phyloP scores from a whole-genome alignment of 495 filamentous ascomycete genomes.

The Hypoxylon subgilvum region DNA sequence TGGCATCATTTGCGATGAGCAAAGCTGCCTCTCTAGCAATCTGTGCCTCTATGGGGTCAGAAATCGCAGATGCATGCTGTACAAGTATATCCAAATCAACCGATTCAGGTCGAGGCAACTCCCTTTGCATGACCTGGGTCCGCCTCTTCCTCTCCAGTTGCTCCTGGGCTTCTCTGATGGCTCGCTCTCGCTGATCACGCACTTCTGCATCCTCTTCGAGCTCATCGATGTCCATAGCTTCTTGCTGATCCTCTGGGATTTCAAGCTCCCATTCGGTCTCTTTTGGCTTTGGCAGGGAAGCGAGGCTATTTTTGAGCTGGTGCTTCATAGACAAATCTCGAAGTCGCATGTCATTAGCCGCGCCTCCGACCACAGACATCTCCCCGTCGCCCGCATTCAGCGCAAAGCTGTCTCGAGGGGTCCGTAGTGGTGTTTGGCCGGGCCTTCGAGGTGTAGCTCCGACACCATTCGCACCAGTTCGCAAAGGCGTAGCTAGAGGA shows the following conservation, averaged over 20 bases:
- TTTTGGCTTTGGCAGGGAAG: constrained; percentile 89
- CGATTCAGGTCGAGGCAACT: constrained; percentile 75
- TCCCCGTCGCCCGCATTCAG: constrained; percentile 74
- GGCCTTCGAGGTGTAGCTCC: constrained; percentile 74
- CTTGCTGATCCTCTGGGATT: constrained; percentile 81
- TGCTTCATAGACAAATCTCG: constrained; percentile 73
- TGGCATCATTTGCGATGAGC: constrained; percentile 80
- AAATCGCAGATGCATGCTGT: constrained; percentile 56
- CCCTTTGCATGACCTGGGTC: constrained; percentile 86
- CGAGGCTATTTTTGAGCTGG: constrained; percentile 72
- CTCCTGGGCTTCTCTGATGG: constrained; percentile 72
- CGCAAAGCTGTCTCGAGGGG: constrained; percentile 86
- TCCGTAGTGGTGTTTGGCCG: constrained; percentile 87
- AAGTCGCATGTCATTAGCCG: constrained; percentile 77
- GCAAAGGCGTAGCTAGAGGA: constrained; percentile 90
- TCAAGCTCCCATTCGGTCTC: constrained; percentile 91
- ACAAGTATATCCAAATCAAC: constrained; percentile 75
- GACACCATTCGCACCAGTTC: constrained; percentile 68
- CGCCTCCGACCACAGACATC: constrained; percentile 73
- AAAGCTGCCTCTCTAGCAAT: constrained; percentile 78
- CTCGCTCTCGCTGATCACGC: constrained; percentile 73
- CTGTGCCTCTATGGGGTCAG: constrained; percentile 52
- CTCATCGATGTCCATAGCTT: constrained; percentile 60
- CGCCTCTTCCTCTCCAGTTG: constrained; percentile 79
- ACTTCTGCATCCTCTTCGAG: constrained; percentile 83